Conservation (phyloP, 352 stramenopile genomes). For the Globisporangium paroecandrum region DNA sequence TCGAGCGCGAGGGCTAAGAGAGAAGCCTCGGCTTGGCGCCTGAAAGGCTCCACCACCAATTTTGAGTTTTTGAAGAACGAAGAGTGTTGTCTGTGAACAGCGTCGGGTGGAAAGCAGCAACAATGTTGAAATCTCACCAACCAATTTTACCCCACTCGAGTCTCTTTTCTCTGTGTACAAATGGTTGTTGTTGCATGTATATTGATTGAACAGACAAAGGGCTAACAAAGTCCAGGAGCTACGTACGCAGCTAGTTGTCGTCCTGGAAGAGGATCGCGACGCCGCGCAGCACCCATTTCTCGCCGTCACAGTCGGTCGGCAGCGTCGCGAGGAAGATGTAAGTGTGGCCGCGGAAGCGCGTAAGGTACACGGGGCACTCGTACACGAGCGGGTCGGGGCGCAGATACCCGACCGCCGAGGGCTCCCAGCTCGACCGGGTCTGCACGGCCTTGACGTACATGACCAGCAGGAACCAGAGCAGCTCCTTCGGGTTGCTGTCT, state of each 20-base stretch:
- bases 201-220: neutral
- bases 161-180: neutral
- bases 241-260: slow-evolving; percentile 76
- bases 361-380: slow-evolving; percentile 96
- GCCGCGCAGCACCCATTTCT: slow-evolving; percentile 94
- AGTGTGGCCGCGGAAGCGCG: slow-evolving; percentile 94
- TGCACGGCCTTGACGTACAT: slow-evolving; percentile 96
- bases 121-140: neutral
- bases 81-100: neutral
- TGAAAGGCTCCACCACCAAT: neutral
- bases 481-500: slow-evolving; percentile 95
- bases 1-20: slow-evolving; percentile 28
- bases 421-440: slow-evolving; percentile 92
- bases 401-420: slow-evolving; percentile 94
- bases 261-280: slow-evolving; percentile 95
- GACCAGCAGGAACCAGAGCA: slow-evolving; percentile 90
- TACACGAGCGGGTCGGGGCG: slow-evolving; percentile 91
- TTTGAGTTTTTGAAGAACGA: neutral
- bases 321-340: slow-evolving; percentile 97
- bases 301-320: slow-evolving; percentile 85
- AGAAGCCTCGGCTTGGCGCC: neutral
- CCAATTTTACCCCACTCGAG: neutral
- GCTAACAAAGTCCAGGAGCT: neutral
- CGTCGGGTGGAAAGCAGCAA: neutral
- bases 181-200: neutral